These are phyloP conservation scores for Silene conica DNA, from an alignment of 148 eudicot genomes.

Conservation along the genomic window DNA sequence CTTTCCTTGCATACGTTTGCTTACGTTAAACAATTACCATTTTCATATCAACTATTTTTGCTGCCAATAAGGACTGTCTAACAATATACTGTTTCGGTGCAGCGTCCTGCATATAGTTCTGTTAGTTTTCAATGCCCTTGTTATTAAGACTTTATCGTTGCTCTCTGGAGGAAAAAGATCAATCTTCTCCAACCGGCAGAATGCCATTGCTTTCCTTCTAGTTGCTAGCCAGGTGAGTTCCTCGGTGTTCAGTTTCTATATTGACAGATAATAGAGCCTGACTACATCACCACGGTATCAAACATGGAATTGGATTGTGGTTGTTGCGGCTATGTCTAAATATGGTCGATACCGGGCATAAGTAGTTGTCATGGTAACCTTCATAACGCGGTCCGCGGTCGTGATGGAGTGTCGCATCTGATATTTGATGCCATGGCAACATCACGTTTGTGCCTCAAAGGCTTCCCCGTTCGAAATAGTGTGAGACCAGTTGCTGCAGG, in stretches of 20 bases:
- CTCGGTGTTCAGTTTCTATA: neutral
- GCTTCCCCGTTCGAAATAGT: neutral
- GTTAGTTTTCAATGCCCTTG: slow-evolving; percentile 66
- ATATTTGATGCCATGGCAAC: neutral
- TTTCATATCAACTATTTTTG: neutral
- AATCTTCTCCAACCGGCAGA: slow-evolving; percentile 55
- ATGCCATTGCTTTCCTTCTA: slow-evolving; percentile 67
- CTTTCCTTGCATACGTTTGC: neutral
- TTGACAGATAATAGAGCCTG: neutral
- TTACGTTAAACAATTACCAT: neutral
- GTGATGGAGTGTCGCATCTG: neutral
- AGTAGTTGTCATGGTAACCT: neutral
- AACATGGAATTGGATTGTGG: neutral
- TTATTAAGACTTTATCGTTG: slow-evolving; percentile 47
- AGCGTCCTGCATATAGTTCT: slow-evolving; percentile 69
- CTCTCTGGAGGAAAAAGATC: slow-evolving; percentile 70
- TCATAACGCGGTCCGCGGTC: neutral
- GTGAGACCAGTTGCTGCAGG: neutral
- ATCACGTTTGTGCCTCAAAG: neutral
- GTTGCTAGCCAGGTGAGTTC: slow-evolving; percentile 87
- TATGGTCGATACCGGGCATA: no score
- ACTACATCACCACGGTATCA: neutral
- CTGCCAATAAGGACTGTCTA: neutral
- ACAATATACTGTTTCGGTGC: slow-evolving; percentile 26
- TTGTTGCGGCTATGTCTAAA: neutral